Conservation (phyloP, 805 yeast species). For the Saccharomycopsis fermentans region DNA sequence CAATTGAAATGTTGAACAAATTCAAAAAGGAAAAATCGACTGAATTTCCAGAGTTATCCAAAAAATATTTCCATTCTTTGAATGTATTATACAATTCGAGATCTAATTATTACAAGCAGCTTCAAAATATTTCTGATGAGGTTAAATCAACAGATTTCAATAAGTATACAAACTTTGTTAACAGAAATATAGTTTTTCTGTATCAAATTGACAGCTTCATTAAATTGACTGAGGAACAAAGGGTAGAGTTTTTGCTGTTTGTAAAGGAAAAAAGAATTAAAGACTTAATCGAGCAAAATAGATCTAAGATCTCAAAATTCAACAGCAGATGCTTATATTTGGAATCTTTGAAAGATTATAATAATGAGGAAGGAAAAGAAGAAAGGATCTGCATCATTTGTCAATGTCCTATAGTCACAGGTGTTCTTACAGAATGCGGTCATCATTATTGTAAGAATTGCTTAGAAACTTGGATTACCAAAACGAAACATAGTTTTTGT, state of each 20-base stretch:
- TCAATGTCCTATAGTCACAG: slow-evolving; percentile 54
- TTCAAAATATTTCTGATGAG: slow-evolving; percentile 80
- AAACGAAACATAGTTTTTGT: slow-evolving; percentile 38
- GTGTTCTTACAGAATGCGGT: slow-evolving; percentile 83
- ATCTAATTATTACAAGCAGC: slow-evolving; percentile 69
- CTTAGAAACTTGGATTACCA: slow-evolving; percentile 59
- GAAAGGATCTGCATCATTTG: slow-evolving; percentile 68
- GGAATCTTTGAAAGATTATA: slow-evolving; percentile 30
- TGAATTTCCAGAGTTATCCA: slow-evolving; percentile 31
- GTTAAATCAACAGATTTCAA: slow-evolving; percentile 43
- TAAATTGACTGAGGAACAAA: not conserved
- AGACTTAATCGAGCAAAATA: slow-evolving; percentile 18
- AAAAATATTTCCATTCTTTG: slow-evolving; percentile 40
- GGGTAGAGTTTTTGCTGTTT: not conserved
- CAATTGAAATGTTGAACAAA: slow-evolving; percentile 21
- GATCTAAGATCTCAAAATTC: slow-evolving; percentile 22
- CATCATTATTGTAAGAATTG: slow-evolving; percentile 85
- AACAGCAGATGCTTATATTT: slow-evolving; percentile 41
- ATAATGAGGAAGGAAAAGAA: slow-evolving; percentile 27
- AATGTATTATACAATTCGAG: slow-evolving; percentile 70
- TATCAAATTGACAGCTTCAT: not conserved
- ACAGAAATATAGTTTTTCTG: not conserved
- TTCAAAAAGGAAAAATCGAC: slow-evolving; percentile 36
- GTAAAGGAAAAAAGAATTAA: slow-evolving; percentile 14
- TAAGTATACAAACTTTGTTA: slow-evolving; percentile 18